Evolutionary conservation across 768 basidiomycete genomes (phyloP).

Genomic region (Trametes cingulata): DNA sequence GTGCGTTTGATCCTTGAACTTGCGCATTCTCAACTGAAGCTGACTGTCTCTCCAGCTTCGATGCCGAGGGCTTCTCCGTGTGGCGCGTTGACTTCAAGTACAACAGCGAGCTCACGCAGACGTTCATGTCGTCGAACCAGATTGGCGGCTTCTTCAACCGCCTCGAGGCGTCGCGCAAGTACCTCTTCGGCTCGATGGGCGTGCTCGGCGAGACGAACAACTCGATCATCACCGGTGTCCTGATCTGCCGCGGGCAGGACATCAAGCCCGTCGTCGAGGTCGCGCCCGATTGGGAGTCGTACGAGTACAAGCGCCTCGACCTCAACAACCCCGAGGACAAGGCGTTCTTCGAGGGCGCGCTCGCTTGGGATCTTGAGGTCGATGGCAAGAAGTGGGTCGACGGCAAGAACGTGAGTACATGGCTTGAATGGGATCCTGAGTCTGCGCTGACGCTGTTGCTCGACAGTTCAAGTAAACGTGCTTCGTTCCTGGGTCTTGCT

Average conservation of each 20-base stretch:
- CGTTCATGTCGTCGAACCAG: slow-evolving; percentile 95
- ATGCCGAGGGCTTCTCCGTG: slow-evolving; percentile 84
- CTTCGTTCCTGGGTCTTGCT: not conserved
- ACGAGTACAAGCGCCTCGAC: slow-evolving; percentile 78
- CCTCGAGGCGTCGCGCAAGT: slow-evolving; percentile 95
- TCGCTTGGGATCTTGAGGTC: slow-evolving; percentile 92
- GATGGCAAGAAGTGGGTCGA: slow-evolving; percentile 90
- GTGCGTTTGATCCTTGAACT: slow-evolving; percentile 44
- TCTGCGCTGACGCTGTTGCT: not conserved
- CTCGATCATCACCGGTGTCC: slow-evolving; percentile 76
- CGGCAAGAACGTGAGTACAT: slow-evolving; percentile 77
- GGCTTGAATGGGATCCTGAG: not conserved
- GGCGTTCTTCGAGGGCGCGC: slow-evolving; percentile 87
- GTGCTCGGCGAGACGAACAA: slow-evolving; percentile 83
- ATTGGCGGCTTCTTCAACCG: slow-evolving; percentile 97
- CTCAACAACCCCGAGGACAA: slow-evolving; percentile 73
- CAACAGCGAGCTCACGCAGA: slow-evolving; percentile 87
- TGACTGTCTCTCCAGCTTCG: slow-evolving; percentile 56
- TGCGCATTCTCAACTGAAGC: not conserved
- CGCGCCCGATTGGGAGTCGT: slow-evolving; percentile 93
- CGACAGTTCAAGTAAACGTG: slow-evolving; percentile 32
- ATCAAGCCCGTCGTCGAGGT: slow-evolving; percentile 67
- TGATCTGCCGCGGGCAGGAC: slow-evolving; percentile 84
- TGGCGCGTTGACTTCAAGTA: slow-evolving; percentile 98
- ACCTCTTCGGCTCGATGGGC: slow-evolving; percentile 91